Evolutionary conservation across 441 rosid genomes (phyloP), one percentile per base, ranked within the genome.

Genomic region (Populus tomentosa): DNA sequence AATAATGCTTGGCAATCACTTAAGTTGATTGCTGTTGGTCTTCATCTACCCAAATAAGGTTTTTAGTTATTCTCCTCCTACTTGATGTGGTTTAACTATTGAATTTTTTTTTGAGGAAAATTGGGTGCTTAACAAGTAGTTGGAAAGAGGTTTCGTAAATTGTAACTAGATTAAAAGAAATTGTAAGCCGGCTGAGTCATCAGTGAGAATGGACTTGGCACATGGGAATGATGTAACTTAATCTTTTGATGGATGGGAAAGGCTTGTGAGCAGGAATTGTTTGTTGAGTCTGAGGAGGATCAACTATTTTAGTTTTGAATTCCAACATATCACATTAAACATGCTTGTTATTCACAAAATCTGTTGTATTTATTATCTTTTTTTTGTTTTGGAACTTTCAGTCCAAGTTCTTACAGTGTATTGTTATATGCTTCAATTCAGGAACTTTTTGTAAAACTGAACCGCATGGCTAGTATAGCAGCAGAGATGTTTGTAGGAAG

Each of bases 401-500:
- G 23, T 20, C 72, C 42, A 21, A 66, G 35, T 32, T 80, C 74
- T 76, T 77, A 21, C 63, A 8, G 5, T 40, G 73, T 66, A 30
- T 67, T 72, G 33, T 38, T 10, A 38, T 38, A 38, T 85, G 66
- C 62, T 80, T 18, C 38, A 38, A 73, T 79, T 59, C 94, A 97
- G 99, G 98, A 94, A 83, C 98, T 97, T 70, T 94, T 81, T 81
- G 73, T 84, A 68, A 97, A 94, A 82, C 91, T 97, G 79, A 88
- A 89, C 76, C 80, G 94, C 82, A 90, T 94, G 97, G 91, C 97
- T 75, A 84, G 88, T 84, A 84, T 94, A 80, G 98, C 98, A 24
- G 91, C 94, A n/a, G 98, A 97, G 78, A 94, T 97, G 98, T 94
- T 97, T 78, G 95, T 89, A 6, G 98, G 99, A 71, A 89, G 99